Evolutionary conservation across 2,329 filamentous ascomycete genomes (phyloP).

Genomic region (Sclerotinia glacialis): DNA sequence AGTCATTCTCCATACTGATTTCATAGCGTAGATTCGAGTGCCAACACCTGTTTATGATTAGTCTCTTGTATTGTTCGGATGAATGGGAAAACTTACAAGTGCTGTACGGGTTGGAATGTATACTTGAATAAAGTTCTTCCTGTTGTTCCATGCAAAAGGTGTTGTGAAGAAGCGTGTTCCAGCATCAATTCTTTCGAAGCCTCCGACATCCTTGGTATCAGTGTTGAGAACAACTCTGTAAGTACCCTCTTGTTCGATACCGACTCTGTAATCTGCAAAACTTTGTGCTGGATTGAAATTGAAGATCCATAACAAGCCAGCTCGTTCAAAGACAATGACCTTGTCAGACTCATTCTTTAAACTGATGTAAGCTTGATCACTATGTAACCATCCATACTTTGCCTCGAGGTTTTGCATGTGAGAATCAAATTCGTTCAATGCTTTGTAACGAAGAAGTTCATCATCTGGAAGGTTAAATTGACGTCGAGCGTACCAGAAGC

Average conservation of each 20-base stretch:
- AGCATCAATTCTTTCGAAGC: slow-evolving; percentile 72
- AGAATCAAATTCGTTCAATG: slow-evolving; percentile 89
- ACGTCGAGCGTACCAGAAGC: slow-evolving; percentile 89
- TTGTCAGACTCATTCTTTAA: slow-evolving; percentile 94
- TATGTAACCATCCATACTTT: slow-evolving; percentile 87
- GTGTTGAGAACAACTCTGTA: slow-evolving; percentile 84
- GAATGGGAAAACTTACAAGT: slow-evolving; percentile 56
- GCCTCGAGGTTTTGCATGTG: slow-evolving; percentile 85
- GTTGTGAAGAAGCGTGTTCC: slow-evolving; percentile 91
- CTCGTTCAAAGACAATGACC: slow-evolving; percentile 92
- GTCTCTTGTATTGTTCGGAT: slow-evolving; percentile 15
- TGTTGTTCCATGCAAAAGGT: slow-evolving; percentile 81
- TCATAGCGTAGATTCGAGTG: slow-evolving; percentile 41
- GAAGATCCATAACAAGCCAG: slow-evolving; percentile 87
- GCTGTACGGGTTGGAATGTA: slow-evolving; percentile 85
- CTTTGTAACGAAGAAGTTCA: slow-evolving; percentile 77
- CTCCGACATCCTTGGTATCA: slow-evolving; percentile 75
- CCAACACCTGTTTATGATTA: slow-evolving; percentile 37
- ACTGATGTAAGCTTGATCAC: slow-evolving; percentile 84
- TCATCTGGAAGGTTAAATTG: slow-evolving; percentile 94
- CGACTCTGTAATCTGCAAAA: slow-evolving; percentile 89
- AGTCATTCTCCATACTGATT: background rate
- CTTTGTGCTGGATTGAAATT: slow-evolving; percentile 88
- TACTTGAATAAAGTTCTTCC: slow-evolving; percentile 87
- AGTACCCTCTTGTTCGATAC: slow-evolving; percentile 78